These are phyloP conservation scores for Tolypocladium nubicola DNA, from an alignment of 2,329 filamentous ascomycete species.

Conservation along the genomic window DNA sequence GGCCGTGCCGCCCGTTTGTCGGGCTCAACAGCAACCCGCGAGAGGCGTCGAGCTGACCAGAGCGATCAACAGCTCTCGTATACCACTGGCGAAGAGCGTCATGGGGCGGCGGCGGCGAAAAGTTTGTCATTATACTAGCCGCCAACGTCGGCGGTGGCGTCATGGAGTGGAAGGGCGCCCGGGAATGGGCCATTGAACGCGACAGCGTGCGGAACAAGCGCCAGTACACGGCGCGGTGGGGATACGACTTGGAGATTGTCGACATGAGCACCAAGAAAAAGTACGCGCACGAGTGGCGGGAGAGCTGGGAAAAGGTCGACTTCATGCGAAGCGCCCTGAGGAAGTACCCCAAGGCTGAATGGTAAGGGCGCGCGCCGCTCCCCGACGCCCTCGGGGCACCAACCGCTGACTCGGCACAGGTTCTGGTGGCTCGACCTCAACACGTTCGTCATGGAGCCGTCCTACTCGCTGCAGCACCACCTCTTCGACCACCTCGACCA, in stretches of 20 bases:
- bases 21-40: too few species aligned
- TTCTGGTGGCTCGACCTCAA: constrained; percentile 99
- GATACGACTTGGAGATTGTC: constrained; percentile 90
- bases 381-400: not conserved
- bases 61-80: constrained; percentile 29
- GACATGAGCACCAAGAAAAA: constrained; percentile 99
- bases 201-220: constrained; percentile 95
- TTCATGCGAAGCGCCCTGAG: constrained; percentile 78
- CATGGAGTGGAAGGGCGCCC: constrained; percentile 97
- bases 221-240: constrained; percentile 78
- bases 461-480: constrained; percentile 79
- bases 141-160: constrained; percentile 94
- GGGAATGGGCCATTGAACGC: constrained; percentile 96
- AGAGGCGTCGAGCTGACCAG: not conserved
- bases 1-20: not conserved
- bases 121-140: constrained; percentile 85
- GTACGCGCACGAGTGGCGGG: constrained; percentile 97
- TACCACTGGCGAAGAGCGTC: constrained; percentile 62
- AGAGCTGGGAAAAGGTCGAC: constrained; percentile 99
- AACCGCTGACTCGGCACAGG: constrained; percentile 39
- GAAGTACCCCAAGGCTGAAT: constrained; percentile 93
- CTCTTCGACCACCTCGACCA: constrained; percentile 72
- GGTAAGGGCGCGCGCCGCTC: constrained; percentile 49
- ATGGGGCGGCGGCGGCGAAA: constrained; percentile 72
- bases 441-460: constrained; percentile 95